These are phyloP conservation scores for Sporobolus alterniflorus DNA, from an alignment of 202 grass and related monocot genomes.

Conservation along the genomic window DNA sequence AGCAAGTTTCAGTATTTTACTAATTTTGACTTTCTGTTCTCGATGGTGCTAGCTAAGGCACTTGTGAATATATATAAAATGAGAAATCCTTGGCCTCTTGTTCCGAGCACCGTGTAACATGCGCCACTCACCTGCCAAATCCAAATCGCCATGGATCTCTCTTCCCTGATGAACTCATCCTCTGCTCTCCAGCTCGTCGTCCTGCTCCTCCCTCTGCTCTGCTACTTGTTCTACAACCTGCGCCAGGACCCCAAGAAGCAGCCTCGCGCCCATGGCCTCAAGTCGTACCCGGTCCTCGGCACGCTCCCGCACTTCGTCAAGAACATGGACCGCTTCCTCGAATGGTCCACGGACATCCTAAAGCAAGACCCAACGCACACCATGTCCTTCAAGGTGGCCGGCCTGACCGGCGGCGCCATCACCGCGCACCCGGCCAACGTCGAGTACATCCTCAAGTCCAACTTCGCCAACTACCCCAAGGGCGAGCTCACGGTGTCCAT, in stretches of 20 bases:
- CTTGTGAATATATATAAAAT: neutral
- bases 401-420: neutral
- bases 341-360: constrained; percentile 38
- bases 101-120: neutral
- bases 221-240: constrained; percentile 1
- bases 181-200: neutral
- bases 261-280: constrained; percentile 6
- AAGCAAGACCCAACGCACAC: neutral
- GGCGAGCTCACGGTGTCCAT: neutral
- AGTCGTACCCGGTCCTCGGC: constrained; percentile 48
- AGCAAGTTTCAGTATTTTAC: neutral
- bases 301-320: constrained; percentile 52
- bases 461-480: neutral
- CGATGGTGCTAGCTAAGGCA: neutral
- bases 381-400: neutral
- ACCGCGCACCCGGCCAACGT: neutral
- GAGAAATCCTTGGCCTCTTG: neutral
- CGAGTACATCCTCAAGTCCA: neutral
- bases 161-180: constrained; percentile 6
- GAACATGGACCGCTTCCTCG: constrained; percentile 52
- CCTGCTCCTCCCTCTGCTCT: constrained; percentile 26
- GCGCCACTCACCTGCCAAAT: neutral
- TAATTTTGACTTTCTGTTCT: neutral
- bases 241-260: constrained; percentile 7
- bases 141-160: constrained; percentile 36